These are phyloP conservation scores for Perkinsus chesapeaki DNA, from an alignment of 169 alveolate species.

Conservation along the genomic window DNA sequence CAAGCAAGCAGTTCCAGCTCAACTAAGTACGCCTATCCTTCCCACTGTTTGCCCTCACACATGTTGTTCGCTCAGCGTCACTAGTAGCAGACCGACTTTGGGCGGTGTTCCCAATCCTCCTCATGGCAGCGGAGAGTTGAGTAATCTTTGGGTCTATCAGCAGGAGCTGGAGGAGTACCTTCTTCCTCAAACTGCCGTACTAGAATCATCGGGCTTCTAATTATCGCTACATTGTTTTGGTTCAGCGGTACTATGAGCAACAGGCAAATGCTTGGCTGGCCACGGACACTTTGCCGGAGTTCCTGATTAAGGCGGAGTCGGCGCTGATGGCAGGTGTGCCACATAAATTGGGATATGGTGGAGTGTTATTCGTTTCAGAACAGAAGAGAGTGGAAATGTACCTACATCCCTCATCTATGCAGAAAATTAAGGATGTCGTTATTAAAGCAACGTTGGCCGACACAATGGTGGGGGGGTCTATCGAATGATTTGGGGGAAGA, in stretches of 20 bases:
- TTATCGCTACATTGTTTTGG: background rate
- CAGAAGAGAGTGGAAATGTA: conserved; percentile 23
- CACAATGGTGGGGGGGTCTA: background rate
- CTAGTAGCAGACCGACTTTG: background rate
- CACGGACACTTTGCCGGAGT: conserved; percentile 36
- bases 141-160: conserved; percentile 14
- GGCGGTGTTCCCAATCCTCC: background rate
- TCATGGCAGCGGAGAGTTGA: background rate
- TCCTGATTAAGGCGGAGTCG: conserved; percentile 36
- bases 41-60: background rate
- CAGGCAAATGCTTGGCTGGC: conserved; percentile 34
- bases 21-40: background rate
- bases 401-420: conserved; percentile 26
- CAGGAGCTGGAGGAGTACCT: conserved; percentile 37
- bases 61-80: background rate
- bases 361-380: conserved; percentile 28
- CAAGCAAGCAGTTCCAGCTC: background rate
- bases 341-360: background rate
- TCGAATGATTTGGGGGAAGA: no score
- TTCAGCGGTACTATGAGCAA: conserved; percentile 23
- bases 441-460: conserved; percentile 21
- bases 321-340: background rate
- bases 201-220: background rate
- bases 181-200: conserved; percentile 23
- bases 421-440: conserved; percentile 30